Base-by-base conservation (phyloP, 202 grass and related monocot species). In the Alloteropsis angusta region DNA sequence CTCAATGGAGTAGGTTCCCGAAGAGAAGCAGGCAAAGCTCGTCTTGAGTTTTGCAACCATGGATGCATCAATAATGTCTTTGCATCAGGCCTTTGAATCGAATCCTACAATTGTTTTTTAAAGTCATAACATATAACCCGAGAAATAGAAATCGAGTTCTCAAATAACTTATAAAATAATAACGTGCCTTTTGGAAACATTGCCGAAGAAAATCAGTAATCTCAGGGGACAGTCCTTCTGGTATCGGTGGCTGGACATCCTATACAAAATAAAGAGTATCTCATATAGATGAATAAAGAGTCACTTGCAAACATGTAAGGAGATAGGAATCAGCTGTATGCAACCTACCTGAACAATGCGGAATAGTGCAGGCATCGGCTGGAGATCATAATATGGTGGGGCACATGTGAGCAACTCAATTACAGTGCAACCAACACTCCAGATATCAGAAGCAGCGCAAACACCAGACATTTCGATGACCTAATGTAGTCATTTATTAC, bases 381-480 rank as follows among this genome's bases (percentile, higher is more conserved):
- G 95, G 44, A 98, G 92, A 60, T 98, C 96, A 73, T 98, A 98
- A 80, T 98, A 98, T 66, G 96, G 96, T 14, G 92, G 92, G 28
- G 86, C 86, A 90, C 96, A 98, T 60, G 96, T 98, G 49, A 98
- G 87, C 37, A 98, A 65, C 77, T 98, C 92, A 84, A 98, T 98
- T 68, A 98, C 92, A 54, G 92, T 98, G 84, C 96, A 98, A 23
- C 96, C 92, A 74, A 98, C 96, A 90, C 96, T 98, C 96, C 92
- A 98, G 72, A 98, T 95, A 89, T 98, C 96, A 63, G 96, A 99
- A 54, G 96, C 96, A 58, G 96, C 90, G 49, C 87, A 99, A 84
- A 99, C 96, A 66, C 96, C 92, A 75, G 96, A 93, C 96, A 99
- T 93, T 87, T 95, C 96, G 28, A 99, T 99, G 62, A 99, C 96